These are phyloP conservation scores for Asterophora parasitica DNA, from an alignment of 768 basidiomycete genomes.

Conservation along the genomic window DNA sequence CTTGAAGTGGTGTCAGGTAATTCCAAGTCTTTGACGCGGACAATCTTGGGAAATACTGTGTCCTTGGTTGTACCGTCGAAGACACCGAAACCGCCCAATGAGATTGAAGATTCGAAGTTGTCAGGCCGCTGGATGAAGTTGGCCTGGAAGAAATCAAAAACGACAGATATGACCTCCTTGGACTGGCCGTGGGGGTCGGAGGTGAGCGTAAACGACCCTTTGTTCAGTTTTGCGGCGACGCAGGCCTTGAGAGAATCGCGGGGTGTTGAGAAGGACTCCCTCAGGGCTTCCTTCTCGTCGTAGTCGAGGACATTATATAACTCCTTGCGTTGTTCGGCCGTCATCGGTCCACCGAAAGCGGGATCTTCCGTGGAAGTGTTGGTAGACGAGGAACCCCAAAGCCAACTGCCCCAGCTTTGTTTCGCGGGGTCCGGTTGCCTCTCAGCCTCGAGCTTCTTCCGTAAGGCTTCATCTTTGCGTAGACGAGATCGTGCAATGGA, in stretches of 20 bases:
- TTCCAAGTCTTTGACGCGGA: slow-evolving; percentile 51
- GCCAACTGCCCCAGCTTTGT: slow-evolving; percentile 68
- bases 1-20: slow-evolving; percentile 5
- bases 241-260: slow-evolving; percentile 77
- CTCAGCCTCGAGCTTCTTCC: slow-evolving; percentile 66
- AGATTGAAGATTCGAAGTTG: slow-evolving; percentile 80
- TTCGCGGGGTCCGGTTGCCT: slow-evolving; percentile 46
- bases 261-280: slow-evolving; percentile 64
- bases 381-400: slow-evolving; percentile 63
- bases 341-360: slow-evolving; percentile 66
- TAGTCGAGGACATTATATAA: slow-evolving; percentile 89
- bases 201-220: slow-evolving; percentile 82
- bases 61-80: slow-evolving; percentile 85
- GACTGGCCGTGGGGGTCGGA: slow-evolving; percentile 60
- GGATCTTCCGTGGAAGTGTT: slow-evolving; percentile 42
- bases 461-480: slow-evolving; percentile 76
- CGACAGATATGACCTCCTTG: slow-evolving; percentile 75
- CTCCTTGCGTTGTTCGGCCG: slow-evolving; percentile 85
- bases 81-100: slow-evolving; percentile 81
- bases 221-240: slow-evolving; percentile 73
- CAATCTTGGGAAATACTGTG: slow-evolving; percentile 86
- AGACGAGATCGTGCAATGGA: slow-evolving; percentile 88
- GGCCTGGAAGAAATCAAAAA: slow-evolving; percentile 85
- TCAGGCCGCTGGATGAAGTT: slow-evolving; percentile 80
- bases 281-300: slow-evolving; percentile 78